Evolutionary conservation across 1,284 basidiomycete genomes (phyloP).

Genomic region (Singerocomus rubriflavus): DNA sequence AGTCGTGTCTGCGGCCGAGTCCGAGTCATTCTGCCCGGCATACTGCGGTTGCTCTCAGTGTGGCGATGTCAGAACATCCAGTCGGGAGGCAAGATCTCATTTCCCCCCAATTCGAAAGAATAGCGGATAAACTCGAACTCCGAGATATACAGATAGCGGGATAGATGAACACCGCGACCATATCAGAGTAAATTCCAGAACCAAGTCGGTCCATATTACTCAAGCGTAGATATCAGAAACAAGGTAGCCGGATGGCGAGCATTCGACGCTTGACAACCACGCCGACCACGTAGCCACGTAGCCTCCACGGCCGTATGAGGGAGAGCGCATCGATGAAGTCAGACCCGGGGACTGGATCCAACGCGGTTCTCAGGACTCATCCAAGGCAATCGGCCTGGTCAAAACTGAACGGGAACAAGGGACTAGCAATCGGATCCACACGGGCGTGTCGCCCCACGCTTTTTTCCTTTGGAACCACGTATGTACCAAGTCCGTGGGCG

Average conservation of each 20-base stretch:
- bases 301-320: conserved; percentile 11
- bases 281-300: conserved; percentile 1
- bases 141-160: neutral
- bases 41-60: neutral
- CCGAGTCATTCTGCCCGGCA: conserved; percentile 13
- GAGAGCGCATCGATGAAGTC: neutral
- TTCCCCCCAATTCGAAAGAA: too few relatives aligned
- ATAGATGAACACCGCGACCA: neutral
- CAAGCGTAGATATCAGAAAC: conserved; percentile 13
- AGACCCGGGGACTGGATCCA: conserved; percentile 4
- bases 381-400: neutral
- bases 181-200: neutral
- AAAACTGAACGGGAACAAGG: neutral
- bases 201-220: neutral
- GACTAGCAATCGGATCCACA: conserved; percentile 2
- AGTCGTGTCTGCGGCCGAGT: neutral
- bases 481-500: conserved; percentile 2
- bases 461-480: neutral
- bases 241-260: conserved; percentile 20
- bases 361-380: neutral
- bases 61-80: conserved; percentile 6
- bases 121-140: neutral
- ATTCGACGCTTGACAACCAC: conserved; percentile 15
- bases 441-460: neutral
- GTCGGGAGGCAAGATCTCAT: neutral